Conservation (phyloP, 495 filamentous ascomycete genomes). For the Glarea lozoyensis region DNA sequence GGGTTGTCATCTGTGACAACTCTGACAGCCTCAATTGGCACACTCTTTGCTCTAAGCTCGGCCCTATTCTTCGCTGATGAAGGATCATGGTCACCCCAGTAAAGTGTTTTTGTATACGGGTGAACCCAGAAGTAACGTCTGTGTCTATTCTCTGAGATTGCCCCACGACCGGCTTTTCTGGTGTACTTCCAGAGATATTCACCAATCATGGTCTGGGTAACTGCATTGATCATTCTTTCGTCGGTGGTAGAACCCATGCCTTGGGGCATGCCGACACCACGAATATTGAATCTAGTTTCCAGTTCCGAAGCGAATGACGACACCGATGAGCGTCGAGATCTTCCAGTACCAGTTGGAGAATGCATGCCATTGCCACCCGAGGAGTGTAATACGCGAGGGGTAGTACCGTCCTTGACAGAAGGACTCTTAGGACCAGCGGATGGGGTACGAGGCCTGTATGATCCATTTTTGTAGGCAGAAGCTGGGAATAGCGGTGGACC, state of each 20-base stretch:
- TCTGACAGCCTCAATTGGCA: constrained; percentile 84
- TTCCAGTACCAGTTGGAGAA: constrained; percentile 25
- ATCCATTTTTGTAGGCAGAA: constrained; percentile 54
- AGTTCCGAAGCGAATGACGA: constrained; percentile 94
- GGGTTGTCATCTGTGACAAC: constrained; percentile 96
- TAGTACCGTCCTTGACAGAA: constrained; percentile 31
- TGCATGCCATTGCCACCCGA: constrained; percentile 30
- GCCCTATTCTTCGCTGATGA: constrained; percentile 52
- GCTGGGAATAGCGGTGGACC: constrained; percentile 79
- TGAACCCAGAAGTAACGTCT: constrained; percentile 98
- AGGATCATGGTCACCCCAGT: constrained; percentile 91
- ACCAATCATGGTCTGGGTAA: constrained; percentile 99
- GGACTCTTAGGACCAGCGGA: constrained; percentile 28
- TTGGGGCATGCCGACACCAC: constrained; percentile 47
- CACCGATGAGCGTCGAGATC: constrained; percentile 59
- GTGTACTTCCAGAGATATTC: constrained; percentile 99
- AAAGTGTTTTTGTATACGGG: constrained; percentile 91
- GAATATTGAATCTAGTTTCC: constrained; percentile 79
- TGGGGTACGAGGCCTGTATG: constrained; percentile 65
- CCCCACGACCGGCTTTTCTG: constrained; percentile 74
- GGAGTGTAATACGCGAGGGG: constrained; percentile 34
- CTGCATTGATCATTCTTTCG: constrained; percentile 97
- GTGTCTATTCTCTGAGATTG: constrained; percentile 82
- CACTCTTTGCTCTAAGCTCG: constrained; percentile 86
- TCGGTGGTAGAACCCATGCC: constrained; percentile 63